Conservation (phyloP, 805 yeast species). For the Blastobotrys muscicola region DNA sequence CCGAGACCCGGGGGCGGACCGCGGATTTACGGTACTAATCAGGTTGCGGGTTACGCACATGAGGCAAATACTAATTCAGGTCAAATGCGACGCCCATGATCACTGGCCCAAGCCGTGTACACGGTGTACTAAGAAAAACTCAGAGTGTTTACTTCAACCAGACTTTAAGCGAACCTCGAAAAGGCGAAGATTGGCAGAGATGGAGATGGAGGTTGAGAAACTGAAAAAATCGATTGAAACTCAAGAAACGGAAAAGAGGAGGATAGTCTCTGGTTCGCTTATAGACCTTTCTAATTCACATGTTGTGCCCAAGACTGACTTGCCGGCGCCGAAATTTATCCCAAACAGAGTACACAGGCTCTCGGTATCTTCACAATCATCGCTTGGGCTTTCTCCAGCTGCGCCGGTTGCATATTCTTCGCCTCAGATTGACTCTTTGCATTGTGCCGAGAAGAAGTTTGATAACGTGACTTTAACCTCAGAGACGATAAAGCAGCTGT, state of each 20-base stretch:
- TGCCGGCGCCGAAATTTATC: constrained; percentile 2
- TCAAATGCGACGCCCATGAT: constrained; percentile 78
- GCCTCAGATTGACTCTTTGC: constrained; percentile 2
- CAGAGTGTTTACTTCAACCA: constrained; percentile 62
- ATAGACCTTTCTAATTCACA: constrained; percentile 6
- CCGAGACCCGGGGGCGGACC: constrained; percentile 1
- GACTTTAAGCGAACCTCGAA: constrained; percentile 87
- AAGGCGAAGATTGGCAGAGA: constrained; percentile 37
- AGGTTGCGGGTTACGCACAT: background rate
- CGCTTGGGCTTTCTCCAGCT: constrained; percentile 3
- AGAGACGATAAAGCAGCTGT: constrained; percentile 53
- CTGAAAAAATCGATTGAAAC: constrained; percentile 43
- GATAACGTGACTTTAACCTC: constrained; percentile 59
- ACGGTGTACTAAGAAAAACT: constrained; percentile 62
- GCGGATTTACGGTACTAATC: background rate
- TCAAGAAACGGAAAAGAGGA: constrained; percentile 11
- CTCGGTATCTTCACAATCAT: no score
- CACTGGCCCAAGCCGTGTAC: constrained; percentile 72
- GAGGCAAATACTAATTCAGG: constrained; percentile 21
- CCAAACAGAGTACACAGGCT: background rate
- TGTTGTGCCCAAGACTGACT: background rate
- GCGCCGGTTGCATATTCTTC: constrained; percentile 1
- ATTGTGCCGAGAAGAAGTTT: constrained; percentile 46
- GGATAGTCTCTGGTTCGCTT: constrained; percentile 12
- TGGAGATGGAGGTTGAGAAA: constrained; percentile 72